phyloP scores from a whole-genome alignment of 768 basidiomycete genomes.

The Leccinellum albellum region DNA sequence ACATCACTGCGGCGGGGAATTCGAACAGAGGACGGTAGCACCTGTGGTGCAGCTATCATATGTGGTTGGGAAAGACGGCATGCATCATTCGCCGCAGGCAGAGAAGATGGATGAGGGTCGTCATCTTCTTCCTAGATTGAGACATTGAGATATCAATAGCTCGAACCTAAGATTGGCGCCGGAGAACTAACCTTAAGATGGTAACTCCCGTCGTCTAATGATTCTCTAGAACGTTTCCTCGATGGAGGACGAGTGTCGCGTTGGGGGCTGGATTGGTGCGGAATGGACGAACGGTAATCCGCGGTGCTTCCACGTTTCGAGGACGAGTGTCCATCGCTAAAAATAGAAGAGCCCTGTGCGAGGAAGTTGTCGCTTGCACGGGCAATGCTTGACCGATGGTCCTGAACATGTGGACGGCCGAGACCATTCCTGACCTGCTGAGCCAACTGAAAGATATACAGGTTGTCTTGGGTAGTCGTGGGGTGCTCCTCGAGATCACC shows the following conservation, averaged over 20 bases:
- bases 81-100: constrained; percentile 21
- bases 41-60: constrained; percentile 24
- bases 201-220: constrained; percentile 25
- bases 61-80: constrained; percentile 22
- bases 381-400: constrained; percentile 31
- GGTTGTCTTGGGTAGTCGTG: constrained; percentile 12
- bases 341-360: constrained; percentile 30
- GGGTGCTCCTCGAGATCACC: constrained; percentile 14
- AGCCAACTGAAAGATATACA: constrained; percentile 20
- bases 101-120: constrained; percentile 16
- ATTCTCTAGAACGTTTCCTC: constrained; percentile 33
- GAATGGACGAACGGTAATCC: constrained; percentile 14
- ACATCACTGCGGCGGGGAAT: constrained; percentile 11
- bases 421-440: constrained; percentile 22
- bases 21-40: constrained; percentile 10
- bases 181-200: constrained; percentile 29
- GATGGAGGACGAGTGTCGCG: constrained; percentile 22
- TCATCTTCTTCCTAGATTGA: constrained; percentile 29
- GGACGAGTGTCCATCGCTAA: constrained; percentile 21
- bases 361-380: constrained; percentile 33
- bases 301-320: constrained; percentile 15
- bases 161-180: constrained; percentile 29
- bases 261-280: constrained; percentile 16
- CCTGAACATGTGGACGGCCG: constrained; percentile 24
- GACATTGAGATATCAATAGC: constrained; percentile 20